Evolutionary conservation across 768 basidiomycete genomes (phyloP).

Genomic region (Mycena leptocephala): DNA sequence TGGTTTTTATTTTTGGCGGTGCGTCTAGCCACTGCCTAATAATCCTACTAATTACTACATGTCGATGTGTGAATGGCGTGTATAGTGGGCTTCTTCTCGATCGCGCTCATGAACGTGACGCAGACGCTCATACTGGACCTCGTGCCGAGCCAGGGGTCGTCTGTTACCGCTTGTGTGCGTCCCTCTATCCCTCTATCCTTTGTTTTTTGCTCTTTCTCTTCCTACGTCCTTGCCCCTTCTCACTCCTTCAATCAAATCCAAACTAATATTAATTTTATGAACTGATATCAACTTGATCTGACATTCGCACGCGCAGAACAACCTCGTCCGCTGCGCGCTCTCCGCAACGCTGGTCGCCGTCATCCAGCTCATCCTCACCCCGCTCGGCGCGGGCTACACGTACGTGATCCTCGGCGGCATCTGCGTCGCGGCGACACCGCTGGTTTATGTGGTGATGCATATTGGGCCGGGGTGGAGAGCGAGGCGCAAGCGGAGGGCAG

Average conservation of each 20-base stretch:
- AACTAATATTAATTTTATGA: neutral
- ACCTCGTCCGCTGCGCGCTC: conserved; percentile 65
- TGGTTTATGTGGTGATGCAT: conserved; percentile 56
- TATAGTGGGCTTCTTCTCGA: conserved; percentile 38
- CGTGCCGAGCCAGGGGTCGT: conserved; percentile 41
- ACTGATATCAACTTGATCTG: too few relatives aligned
- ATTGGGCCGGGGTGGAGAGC: conserved; percentile 62
- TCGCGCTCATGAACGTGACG: conserved; percentile 41
- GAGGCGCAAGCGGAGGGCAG: conserved; percentile 32
- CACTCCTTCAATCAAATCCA: neutral
- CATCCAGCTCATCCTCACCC: conserved; percentile 61
- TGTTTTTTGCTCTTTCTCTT: too few relatives aligned
- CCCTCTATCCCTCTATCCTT: too few relatives aligned
- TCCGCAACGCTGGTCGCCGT: conserved; percentile 64
- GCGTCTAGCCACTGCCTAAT: neutral
- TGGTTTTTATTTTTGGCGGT: conserved; percentile 57
- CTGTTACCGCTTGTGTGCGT: conserved; percentile 45
- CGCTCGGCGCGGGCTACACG: conserved; percentile 66
- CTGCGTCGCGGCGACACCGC: conserved; percentile 53
- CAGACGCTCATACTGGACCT: conserved; percentile 43
- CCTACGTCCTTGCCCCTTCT: neutral
- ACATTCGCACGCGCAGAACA: conserved; percentile 67
- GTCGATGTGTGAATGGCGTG: neutral
- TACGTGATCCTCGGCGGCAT: conserved; percentile 63
- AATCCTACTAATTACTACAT: neutral